Conservation (phyloP, 345 rosid genomes). For the Isatis tinctoria region DNA sequence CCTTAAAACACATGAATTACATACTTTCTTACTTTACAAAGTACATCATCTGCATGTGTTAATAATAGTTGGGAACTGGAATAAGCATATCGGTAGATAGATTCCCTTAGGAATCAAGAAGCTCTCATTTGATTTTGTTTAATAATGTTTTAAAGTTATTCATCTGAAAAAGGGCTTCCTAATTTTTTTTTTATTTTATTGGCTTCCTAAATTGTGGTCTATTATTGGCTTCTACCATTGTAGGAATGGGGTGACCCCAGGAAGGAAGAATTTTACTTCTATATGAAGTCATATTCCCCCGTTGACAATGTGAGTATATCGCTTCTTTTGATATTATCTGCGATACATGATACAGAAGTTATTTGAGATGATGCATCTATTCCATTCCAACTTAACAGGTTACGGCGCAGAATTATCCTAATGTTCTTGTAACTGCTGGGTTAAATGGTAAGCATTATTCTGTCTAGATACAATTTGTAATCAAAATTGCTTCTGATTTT, state of each 20-base stretch:
- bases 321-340: conserved; percentile 3
- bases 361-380: background rate
- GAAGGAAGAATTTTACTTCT: conserved; percentile 73
- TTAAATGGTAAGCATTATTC: conserved; percentile 55
- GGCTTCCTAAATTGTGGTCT: no score
- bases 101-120: background rate
- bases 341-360: background rate
- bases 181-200: no score
- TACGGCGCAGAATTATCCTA: conserved; percentile 68
- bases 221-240: conserved; percentile 19
- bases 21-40: background rate
- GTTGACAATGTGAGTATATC: conserved; percentile 68
- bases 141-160: background rate
- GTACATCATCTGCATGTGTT: background rate
- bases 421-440: conserved; percentile 83
- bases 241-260: conserved; percentile 99
- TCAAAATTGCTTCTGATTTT: background rate
- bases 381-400: conserved; percentile 42
- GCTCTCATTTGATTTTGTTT: background rate
- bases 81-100: background rate
- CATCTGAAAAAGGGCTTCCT: background rate
- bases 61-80: background rate
- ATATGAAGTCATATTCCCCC: conserved; percentile 95
- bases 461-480: background rate
- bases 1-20: background rate